phyloP scores from a whole-genome alignment of 2,329 filamentous ascomycete genomes.

The Botrytis byssoidea region DNA sequence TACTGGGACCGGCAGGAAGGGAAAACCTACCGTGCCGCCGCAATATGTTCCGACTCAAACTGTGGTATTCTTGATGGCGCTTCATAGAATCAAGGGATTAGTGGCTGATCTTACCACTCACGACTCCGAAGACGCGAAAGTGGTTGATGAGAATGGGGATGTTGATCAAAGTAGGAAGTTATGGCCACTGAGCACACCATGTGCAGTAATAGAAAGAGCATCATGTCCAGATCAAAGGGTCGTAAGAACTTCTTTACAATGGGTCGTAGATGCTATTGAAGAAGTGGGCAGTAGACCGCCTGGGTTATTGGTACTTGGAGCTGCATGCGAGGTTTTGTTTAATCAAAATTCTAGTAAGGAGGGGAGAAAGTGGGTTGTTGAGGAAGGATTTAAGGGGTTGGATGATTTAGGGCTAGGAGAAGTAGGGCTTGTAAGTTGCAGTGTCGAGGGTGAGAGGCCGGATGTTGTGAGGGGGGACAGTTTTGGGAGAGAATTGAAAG shows the following conservation, averaged over 20 bases:
- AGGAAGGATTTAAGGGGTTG: slow-evolving; percentile 80
- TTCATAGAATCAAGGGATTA: slow-evolving; percentile 78
- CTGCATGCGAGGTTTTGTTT: slow-evolving; percentile 73
- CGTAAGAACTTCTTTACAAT: slow-evolving; percentile 78
- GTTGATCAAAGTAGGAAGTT: slow-evolving; percentile 41
- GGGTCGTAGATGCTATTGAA: slow-evolving; percentile 80
- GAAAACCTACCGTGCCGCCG: slow-evolving; percentile 76
- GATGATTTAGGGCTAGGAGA: slow-evolving; percentile 45
- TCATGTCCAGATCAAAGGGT: slow-evolving; percentile 93
- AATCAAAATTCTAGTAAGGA: slow-evolving; percentile 49
- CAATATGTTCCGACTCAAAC: slow-evolving; percentile 75
- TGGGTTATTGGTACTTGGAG: slow-evolving; percentile 80
- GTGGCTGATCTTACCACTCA: slow-evolving; percentile 64
- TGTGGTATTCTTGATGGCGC: slow-evolving; percentile 90
- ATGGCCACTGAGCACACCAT: slow-evolving; percentile 79
- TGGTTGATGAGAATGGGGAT: slow-evolving; percentile 36
- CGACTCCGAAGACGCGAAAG: slow-evolving; percentile 41
- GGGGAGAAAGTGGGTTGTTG: slow-evolving; percentile 73
- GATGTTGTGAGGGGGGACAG: slow-evolving; percentile 27
- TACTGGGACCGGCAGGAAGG: slow-evolving; percentile 92
- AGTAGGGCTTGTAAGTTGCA: slow-evolving; percentile 26
- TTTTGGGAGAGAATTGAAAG: slow-evolving; percentile 28
- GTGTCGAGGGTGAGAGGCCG: slow-evolving; percentile 18
- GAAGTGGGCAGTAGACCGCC: slow-evolving; percentile 86
- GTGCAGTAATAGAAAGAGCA: slow-evolving; percentile 88